Percentiles rank a stretch among this genome's conserved stretches.
phyloP scores from a whole-genome alignment of 805 yeast species.

The Metschnikowia lachancei region DNA sequence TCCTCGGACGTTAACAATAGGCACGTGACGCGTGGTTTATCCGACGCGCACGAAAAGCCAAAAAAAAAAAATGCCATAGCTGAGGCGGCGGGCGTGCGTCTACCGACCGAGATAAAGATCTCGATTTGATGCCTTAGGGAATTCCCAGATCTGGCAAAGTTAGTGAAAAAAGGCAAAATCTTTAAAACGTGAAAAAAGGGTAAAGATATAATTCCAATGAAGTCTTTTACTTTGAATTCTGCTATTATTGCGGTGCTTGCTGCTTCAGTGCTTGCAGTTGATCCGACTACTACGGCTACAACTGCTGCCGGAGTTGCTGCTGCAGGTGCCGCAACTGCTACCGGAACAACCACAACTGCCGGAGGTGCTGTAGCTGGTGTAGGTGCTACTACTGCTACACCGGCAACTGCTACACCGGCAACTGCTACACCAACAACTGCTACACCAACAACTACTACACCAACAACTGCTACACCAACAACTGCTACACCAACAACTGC shows the following conservation, averaged over 20 bases:
- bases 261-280: conserved; percentile 17
- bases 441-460: conserved; percentile 2
- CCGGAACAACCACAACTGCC: conserved; percentile 11
- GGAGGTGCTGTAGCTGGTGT: conserved; percentile 18
- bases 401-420: no score
- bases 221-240: conserved; percentile 1
- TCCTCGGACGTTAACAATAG: no score
- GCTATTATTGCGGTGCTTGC: conserved; percentile 13
- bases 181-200: not conserved
- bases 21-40: no score
- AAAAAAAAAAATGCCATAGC: no score
- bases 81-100: no score
- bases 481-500: conserved; percentile 10
- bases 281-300: conserved; percentile 12
- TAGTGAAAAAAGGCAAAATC: not conserved
- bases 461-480: conserved; percentile 15
- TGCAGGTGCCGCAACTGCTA: conserved; percentile 17
- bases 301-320: conserved; percentile 18
- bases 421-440: conserved; percentile 11
- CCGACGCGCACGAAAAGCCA: not conserved
- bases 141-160: conserved; percentile 20
- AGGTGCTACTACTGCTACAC: no score
- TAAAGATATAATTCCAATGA: not conserved
- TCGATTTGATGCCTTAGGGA: not conserved
- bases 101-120: not conserved